These are phyloP conservation scores for Adenanthera pavonina DNA, from an alignment of 306 rosid species.

Conservation along the genomic window DNA sequence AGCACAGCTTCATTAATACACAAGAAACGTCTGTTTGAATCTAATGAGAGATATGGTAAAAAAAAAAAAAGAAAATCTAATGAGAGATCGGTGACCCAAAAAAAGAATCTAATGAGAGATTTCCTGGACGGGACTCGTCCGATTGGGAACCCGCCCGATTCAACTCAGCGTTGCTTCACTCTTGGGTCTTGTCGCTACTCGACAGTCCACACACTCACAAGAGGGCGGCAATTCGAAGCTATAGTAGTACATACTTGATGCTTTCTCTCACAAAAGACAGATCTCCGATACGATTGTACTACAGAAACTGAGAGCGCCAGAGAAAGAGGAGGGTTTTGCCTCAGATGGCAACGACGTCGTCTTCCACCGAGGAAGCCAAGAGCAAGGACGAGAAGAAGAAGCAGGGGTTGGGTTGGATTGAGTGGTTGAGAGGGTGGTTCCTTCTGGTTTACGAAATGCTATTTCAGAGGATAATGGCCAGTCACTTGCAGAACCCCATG, in stretches of 20 bases:
- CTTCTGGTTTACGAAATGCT: conserved; percentile 68
- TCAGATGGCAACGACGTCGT: conserved; percentile 56
- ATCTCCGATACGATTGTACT: conserved; percentile 43
- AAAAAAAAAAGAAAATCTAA: too few species aligned
- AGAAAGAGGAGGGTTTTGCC: conserved; percentile 8
- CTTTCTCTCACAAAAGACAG: conserved; percentile 30
- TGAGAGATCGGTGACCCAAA: too few species aligned
- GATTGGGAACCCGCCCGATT: not conserved
- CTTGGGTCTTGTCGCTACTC: not conserved
- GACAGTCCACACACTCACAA: not conserved
- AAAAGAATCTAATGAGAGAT: too few species aligned
- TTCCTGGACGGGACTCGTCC: too few species aligned
- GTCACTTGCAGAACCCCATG: conserved; percentile 88
- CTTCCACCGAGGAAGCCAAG: conserved; percentile 47
- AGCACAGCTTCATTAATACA: too few species aligned
- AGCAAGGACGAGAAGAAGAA: conserved; percentile 48
- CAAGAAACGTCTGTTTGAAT: too few species aligned
- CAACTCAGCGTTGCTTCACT: not conserved
- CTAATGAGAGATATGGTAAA: too few species aligned
- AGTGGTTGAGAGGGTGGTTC: conserved; percentile 87
- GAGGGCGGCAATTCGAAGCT: not conserved
- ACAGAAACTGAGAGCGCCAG: not conserved
- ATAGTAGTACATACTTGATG: not conserved
- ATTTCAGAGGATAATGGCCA: conserved; percentile 85
- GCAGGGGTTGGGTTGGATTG: conserved; percentile 81